Evolutionary conservation across 164 flowering plant genomes (phyloP).

Genomic region (Piper betle): DNA sequence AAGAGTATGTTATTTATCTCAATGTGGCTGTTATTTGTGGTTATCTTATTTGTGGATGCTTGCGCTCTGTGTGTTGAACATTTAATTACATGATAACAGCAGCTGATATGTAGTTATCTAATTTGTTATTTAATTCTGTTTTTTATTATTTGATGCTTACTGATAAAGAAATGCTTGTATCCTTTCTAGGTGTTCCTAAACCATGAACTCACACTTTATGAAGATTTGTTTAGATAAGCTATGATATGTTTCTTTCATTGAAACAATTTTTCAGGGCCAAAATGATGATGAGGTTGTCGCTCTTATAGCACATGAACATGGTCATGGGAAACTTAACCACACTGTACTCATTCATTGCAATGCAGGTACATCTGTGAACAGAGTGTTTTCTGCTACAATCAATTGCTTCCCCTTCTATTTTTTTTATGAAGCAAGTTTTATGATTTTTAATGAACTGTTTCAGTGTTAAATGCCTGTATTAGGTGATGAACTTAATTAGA

Average conservation of each 20-base stretch:
- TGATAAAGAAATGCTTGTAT: not conserved
- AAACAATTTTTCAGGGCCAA: slow-evolving; percentile 52
- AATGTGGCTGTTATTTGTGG: no score
- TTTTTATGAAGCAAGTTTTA: not conserved
- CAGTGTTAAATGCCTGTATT: not conserved
- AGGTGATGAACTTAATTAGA: not conserved
- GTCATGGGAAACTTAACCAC: slow-evolving; percentile 84
- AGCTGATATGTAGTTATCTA: not conserved
- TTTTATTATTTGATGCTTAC: not conserved
- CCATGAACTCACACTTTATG: no score
- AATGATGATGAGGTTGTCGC: slow-evolving; percentile 91
- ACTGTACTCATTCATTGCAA: slow-evolving; percentile 86
- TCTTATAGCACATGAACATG: slow-evolving; percentile 25
- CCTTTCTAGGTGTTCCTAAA: no score
- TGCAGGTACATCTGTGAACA: slow-evolving; percentile 46
- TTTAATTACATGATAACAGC: not conserved
- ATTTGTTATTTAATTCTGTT: no score
- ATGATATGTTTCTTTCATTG: not conserved
- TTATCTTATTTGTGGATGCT: no score
- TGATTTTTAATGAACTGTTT: no score
- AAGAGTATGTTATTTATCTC: no score
- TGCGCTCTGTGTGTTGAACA: no score
- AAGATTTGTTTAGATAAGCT: no score
- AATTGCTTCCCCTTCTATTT: not conserved
- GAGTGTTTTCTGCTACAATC: not conserved